These are phyloP conservation scores for Pestalotiopsis sp. DNA, from an alignment of 2,329 filamentous ascomycete species.

Conservation along the genomic window DNA sequence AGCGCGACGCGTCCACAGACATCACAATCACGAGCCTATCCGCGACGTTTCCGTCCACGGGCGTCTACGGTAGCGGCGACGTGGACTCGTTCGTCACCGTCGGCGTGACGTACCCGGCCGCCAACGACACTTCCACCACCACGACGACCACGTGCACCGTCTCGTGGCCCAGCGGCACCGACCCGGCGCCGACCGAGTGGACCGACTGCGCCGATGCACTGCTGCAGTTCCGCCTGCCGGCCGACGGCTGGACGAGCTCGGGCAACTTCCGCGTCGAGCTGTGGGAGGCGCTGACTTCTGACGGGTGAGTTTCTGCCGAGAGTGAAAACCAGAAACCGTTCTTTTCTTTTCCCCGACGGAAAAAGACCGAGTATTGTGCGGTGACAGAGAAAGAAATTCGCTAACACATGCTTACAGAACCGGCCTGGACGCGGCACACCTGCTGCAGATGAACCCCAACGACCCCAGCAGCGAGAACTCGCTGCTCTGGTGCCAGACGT, in stretches of 20 bases:
- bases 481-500: slow-evolving; percentile 26
- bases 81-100: slow-evolving; percentile 22
- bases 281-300: slow-evolving; percentile 16
- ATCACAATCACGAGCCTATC: slow-evolving; percentile 22
- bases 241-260: slow-evolving; percentile 21
- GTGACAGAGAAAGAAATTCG: not conserved
- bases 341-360: too few relatives aligned
- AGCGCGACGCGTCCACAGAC: slow-evolving; percentile 14
- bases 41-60: slow-evolving; percentile 21
- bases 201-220: slow-evolving; percentile 18
- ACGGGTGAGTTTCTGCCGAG: slow-evolving; percentile 20
- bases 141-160: slow-evolving; percentile 24
- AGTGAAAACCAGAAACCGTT: too few relatives aligned
- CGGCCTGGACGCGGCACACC: slow-evolving; percentile 21
- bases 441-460: slow-evolving; percentile 17
- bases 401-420: slow-evolving; percentile 12
- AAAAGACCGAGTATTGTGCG: not conserved
- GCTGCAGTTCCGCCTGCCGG: slow-evolving; percentile 23
- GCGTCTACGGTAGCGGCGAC: slow-evolving; percentile 16
- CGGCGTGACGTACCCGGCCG: slow-evolving; percentile 21
- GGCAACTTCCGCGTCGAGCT: slow-evolving; percentile 24
- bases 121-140: slow-evolving; percentile 6
- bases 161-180: slow-evolving; percentile 19
- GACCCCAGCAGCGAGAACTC: slow-evolving; percentile 21
- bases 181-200: slow-evolving; percentile 23